Evolutionary conservation across 2,329 filamentous ascomycete species (phyloP).

Genomic region (Aureobasidium sp.): DNA sequence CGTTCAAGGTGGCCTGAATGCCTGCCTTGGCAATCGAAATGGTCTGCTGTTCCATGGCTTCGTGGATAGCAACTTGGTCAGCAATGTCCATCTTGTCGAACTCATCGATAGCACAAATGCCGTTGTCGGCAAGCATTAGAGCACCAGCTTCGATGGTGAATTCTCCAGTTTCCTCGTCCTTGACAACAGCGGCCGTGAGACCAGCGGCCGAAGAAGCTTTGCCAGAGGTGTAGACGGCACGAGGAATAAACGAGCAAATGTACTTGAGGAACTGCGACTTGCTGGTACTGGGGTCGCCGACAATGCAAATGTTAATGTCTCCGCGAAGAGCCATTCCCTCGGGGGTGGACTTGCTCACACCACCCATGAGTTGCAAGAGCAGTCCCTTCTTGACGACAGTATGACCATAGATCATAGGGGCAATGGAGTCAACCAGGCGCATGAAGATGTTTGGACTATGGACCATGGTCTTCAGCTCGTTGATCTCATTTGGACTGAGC

Average conservation of each 20-base stretch:
- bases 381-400: conserved; percentile 97
- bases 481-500: conserved; percentile 77
- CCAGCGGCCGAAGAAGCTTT: conserved; percentile 96
- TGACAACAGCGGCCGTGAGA: conserved; percentile 93
- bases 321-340: conserved; percentile 95
- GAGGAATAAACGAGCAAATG: conserved; percentile 91
- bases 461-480: conserved; percentile 86
- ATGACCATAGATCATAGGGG: conserved; percentile 95
- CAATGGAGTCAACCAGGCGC: conserved; percentile 83
- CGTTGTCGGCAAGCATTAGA: conserved; percentile 93
- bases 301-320: conserved; percentile 98
- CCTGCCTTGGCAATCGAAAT: conserved; percentile 98
- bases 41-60: conserved; percentile 99
- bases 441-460: conserved; percentile 94
- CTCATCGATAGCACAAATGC: conserved; percentile 96
- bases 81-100: conserved; percentile 99
- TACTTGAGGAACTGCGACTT: conserved; percentile 99
- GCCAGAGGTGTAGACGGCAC: conserved; percentile 93
- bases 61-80: conserved; percentile 97
- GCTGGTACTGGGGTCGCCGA: conserved; percentile 92
- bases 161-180: conserved; percentile 96
- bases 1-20: conserved; percentile 95
- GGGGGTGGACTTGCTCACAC: conserved; percentile 81
- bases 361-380: conserved; percentile 89
- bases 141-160: conserved; percentile 98